Conservation (phyloP, 192 early-diverging fungal species). For the Podochytrium sp. region DNA sequence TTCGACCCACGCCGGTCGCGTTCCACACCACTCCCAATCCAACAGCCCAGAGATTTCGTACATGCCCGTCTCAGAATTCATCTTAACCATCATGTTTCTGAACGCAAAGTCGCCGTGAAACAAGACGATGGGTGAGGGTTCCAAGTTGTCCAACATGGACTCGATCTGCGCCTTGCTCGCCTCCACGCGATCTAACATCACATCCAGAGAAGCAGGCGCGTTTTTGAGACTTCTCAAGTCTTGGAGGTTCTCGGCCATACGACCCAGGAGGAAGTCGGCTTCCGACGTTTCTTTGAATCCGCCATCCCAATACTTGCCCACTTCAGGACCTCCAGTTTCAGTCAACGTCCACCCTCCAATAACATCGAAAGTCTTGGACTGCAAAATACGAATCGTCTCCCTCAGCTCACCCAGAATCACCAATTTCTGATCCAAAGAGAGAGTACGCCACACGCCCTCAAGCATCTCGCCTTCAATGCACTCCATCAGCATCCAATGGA, state of each 20-base stretch:
- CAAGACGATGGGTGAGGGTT: not conserved
- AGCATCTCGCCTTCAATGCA: constrained; percentile 24
- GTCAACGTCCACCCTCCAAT: constrained; percentile 4
- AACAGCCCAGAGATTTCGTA: not conserved
- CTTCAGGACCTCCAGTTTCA: not conserved
- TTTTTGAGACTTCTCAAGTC: not conserved
- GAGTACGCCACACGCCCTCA: constrained; percentile 27
- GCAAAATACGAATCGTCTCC: not conserved
- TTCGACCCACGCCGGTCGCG: not conserved
- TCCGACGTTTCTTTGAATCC: not conserved
- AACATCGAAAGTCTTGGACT: not conserved
- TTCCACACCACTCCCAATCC: constrained; percentile 32
- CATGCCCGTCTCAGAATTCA: not conserved
- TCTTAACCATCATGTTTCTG: constrained; percentile 22
- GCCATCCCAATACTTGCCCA: constrained; percentile 1
- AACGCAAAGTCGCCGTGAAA: constrained; percentile 32
- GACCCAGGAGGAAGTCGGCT: not conserved
- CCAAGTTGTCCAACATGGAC: not conserved
- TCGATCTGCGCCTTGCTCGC: not conserved
- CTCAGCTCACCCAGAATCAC: not conserved
- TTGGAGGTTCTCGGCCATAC: not conserved
- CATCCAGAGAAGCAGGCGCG: not conserved
- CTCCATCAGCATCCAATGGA: constrained; percentile 32
- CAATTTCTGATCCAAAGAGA: not conserved
- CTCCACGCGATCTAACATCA: not conserved